A percentile compares a stretch with the other conserved stretches of the same genome.
These are phyloP conservation scores for Penicillium mononematosum DNA, from an alignment of 495 filamentous ascomycete species.

Conservation along the genomic window DNA sequence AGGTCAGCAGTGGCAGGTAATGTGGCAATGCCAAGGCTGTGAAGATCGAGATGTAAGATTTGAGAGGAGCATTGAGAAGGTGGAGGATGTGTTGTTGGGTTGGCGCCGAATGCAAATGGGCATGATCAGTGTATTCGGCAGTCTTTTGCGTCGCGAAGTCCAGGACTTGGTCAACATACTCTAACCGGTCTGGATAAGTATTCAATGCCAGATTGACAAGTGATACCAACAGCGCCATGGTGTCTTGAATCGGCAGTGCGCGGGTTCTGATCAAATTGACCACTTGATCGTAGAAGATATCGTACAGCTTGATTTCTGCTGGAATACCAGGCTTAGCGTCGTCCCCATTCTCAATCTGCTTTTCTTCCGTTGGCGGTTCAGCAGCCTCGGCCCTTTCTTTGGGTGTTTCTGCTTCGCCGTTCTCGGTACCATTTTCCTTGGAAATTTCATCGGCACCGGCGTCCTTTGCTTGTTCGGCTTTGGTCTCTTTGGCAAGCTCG, in stretches of 20 bases:
- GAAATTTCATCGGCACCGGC: slow-evolving; percentile 31
- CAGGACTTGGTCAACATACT: slow-evolving; percentile 94
- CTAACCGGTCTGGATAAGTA: slow-evolving; percentile 86
- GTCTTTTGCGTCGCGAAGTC: slow-evolving; percentile 87
- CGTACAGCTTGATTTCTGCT: slow-evolving; percentile 84
- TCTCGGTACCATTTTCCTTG: slow-evolving; percentile 46
- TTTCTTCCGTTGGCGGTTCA: slow-evolving; percentile 19
- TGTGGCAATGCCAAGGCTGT: slow-evolving; percentile 88
- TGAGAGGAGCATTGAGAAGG: slow-evolving; percentile 82
- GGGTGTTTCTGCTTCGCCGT: slow-evolving; percentile 34
- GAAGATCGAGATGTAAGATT: slow-evolving; percentile 88
- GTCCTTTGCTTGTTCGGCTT: slow-evolving; percentile 38
- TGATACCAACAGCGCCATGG: slow-evolving; percentile 86
- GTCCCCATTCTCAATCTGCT: slow-evolving; percentile 20
- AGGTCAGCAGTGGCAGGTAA: slow-evolving; percentile 84
- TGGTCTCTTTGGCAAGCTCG: slow-evolving; percentile 61
- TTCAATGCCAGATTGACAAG: slow-evolving; percentile 90
- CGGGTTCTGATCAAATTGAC: slow-evolving; percentile 88
- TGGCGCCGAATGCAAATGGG: slow-evolving; percentile 84
- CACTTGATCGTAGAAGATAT: slow-evolving; percentile 97
- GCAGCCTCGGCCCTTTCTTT: slow-evolving; percentile 24
- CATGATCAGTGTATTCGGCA: slow-evolving; percentile 84
- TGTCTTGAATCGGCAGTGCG: slow-evolving; percentile 89
- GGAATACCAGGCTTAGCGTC: slow-evolving; percentile 64
- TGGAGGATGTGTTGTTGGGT: slow-evolving; percentile 86